A percentile compares a stretch with the other conserved stretches of the same genome.
phyloP scores from a whole-genome alignment of 371 early-diverging fungal genomes.

The Mortierella sp. region DNA sequence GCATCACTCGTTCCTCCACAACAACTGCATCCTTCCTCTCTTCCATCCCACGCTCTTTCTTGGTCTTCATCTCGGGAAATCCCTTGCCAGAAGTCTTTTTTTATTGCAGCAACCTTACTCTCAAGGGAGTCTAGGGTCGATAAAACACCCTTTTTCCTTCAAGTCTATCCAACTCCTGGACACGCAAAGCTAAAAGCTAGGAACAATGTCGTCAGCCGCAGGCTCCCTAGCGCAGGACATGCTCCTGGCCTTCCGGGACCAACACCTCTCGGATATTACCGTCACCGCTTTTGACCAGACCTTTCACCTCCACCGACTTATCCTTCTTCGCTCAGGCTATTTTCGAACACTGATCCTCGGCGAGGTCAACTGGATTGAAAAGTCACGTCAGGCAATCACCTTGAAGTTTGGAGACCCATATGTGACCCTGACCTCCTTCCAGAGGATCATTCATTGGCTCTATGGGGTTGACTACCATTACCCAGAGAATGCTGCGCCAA shows the following conservation, averaged over 20 bases:
- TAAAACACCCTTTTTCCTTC: background rate
- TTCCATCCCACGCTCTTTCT: background rate
- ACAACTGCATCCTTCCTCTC: background rate
- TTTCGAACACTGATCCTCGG: slow-evolving; percentile 47
- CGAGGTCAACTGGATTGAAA: slow-evolving; percentile 50
- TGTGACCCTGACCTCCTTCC: slow-evolving; percentile 42
- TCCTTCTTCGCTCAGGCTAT: slow-evolving; percentile 49
- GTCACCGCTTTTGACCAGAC: slow-evolving; percentile 46
- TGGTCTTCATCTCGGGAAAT: too few relatives aligned
- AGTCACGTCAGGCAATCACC: slow-evolving; percentile 34
- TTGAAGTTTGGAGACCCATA: slow-evolving; percentile 43
- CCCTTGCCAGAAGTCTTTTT: too few relatives aligned
- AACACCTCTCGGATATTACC: slow-evolving; percentile 51
- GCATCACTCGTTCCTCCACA: background rate
- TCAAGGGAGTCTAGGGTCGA: background rate
- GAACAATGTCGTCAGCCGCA: slow-evolving; percentile 31
- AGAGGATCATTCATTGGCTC: slow-evolving; percentile 50
- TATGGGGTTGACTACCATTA: slow-evolving; percentile 49
- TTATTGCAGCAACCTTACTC: too few relatives aligned
- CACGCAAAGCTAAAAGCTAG: background rate
- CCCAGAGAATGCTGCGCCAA: slow-evolving; percentile 31
- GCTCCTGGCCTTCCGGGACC: slow-evolving; percentile 45
- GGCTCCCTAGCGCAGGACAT: slow-evolving; percentile 48
- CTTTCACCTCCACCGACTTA: slow-evolving; percentile 46
- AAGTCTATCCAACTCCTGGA: background rate